Evolutionary conservation across 1,284 basidiomycete genomes (phyloP), one percentile per base, ranked within the genome.

Genomic region (Vanrija pseudolonga): DNA sequence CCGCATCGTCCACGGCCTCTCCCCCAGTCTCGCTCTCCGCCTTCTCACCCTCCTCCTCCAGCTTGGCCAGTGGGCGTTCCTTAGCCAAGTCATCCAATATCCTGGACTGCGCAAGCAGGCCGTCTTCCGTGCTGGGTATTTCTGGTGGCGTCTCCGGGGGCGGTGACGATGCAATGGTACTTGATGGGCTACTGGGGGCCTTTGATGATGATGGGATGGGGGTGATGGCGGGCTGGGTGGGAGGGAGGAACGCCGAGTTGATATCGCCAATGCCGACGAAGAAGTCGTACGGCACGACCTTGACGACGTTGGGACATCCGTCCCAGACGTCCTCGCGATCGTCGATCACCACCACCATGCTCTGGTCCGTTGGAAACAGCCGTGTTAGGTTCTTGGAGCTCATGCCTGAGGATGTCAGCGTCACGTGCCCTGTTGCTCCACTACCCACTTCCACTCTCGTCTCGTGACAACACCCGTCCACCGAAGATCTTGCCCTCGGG

Each of bases 221-320:
- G 3, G 56, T 54, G 6, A 57, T 45, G 7, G 43, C 45, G 0
- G 56, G 50, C 47, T 66, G 53, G 23, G 58, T 45, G 7, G 63
- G 64, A 0, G 71, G 71, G 6, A 98, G 80, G 73, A 96, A 95
- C 0, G 89, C 83, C 4, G 90, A 90, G 73, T 98, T 98, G 74
- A 98, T 98, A 75, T 98, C 95, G 47, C 95, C 95, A 62, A 96
- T 97, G n/a, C 95, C 94, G 55, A 97, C 83, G 69, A 97, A 98
- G 77, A 98, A 98, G 68, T 98, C 93, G 69, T 93, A 98, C 47
- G 95, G 95, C 26, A 95, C 84, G 54, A 98, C 95, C 78, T 97
- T 96, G 71, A 98, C 83, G 32, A 98, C 81, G 73, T 98, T 98
- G 0, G 94, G 92, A 66, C 87, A 87, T 57, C 79, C 77, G 64